Evolutionary conservation across 2,329 filamentous ascomycete genomes (phyloP).

Genomic region (Ophioceras dolichostomum): DNA sequence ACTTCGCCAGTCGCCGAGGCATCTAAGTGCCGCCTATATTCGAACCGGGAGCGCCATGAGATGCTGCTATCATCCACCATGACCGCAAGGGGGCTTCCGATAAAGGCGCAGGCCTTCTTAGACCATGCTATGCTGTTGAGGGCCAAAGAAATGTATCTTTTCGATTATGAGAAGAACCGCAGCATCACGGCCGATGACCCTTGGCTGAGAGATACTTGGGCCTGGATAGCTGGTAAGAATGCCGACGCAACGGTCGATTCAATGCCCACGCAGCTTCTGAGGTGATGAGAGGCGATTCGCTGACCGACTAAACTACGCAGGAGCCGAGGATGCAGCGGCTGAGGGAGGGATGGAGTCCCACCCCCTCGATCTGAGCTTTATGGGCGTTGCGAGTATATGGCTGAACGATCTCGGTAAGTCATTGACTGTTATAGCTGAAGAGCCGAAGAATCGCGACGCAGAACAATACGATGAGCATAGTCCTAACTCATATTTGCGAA

Average conservation of each 20-base stretch:
- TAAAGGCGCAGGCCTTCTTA: conserved; percentile 36
- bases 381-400: conserved; percentile 66
- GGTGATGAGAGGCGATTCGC: too few relatives aligned
- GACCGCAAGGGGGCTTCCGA: conserved; percentile 32
- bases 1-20: too few relatives aligned
- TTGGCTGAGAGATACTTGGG: conserved; percentile 71
- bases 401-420: conserved; percentile 49
- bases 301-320: too few relatives aligned
- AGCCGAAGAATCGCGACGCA: too few relatives aligned
- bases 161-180: conserved; percentile 53
- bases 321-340: conserved; percentile 50
- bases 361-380: conserved; percentile 59
- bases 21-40: conserved; percentile 7
- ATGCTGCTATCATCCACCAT: conserved; percentile 32
- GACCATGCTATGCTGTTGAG: conserved; percentile 48
- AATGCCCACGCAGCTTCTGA: too few relatives aligned
- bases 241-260: too few relatives aligned
- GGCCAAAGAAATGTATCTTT: conserved; percentile 49
- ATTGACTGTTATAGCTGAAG: too few relatives aligned
- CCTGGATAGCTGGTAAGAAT: conserved; percentile 53
- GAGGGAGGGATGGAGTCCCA: conserved; percentile 59
- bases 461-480: too few relatives aligned
- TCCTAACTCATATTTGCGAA: neutral
- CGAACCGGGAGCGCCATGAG: conserved; percentile 43
- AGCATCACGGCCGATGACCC: conserved; percentile 57